Percentiles rank a stretch among this genome's conserved stretches.
Evolutionary conservation across 345 rosid species (phyloP).

Genomic region (Eutrema heterophyllum): DNA sequence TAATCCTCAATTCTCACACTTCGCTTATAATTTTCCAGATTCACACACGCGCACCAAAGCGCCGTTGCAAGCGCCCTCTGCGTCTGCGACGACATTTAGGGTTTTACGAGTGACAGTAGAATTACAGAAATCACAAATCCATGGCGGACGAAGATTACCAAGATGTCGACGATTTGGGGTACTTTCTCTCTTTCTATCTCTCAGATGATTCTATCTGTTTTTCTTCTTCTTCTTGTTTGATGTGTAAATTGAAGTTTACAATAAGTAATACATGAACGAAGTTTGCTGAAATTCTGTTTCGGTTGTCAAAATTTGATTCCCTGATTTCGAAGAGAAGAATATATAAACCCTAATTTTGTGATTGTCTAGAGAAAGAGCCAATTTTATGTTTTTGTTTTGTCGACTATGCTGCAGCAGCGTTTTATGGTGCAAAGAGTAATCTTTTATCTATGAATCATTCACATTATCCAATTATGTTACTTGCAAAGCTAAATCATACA

Average conservation of each 20-base stretch:
- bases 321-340: too few relatives aligned
- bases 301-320: not conserved
- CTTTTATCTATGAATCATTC: not conserved
- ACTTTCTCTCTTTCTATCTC: not conserved
- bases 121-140: conserved; percentile 3
- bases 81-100: too few relatives aligned
- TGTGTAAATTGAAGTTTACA: not conserved
- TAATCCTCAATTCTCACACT: not conserved
- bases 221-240: too few relatives aligned
- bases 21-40: not conserved
- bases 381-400: not conserved
- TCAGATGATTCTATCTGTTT: not conserved
- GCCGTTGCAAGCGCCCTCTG: too few relatives aligned
- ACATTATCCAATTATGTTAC: not conserved
- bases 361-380: not conserved
- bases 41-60: not conserved
- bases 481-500: not conserved
- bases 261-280: not conserved
- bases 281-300: not conserved
- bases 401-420: not conserved
- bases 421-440: not conserved
- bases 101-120: not conserved
- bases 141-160: conserved; percentile 71
- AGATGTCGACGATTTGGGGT: conserved; percentile 65
- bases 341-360: not conserved